A percentile compares a stretch with the other conserved stretches of the same genome.
Evolutionary conservation across 148 eudicot genomes (phyloP).

Genomic region (Vaccinium myrtillus): DNA sequence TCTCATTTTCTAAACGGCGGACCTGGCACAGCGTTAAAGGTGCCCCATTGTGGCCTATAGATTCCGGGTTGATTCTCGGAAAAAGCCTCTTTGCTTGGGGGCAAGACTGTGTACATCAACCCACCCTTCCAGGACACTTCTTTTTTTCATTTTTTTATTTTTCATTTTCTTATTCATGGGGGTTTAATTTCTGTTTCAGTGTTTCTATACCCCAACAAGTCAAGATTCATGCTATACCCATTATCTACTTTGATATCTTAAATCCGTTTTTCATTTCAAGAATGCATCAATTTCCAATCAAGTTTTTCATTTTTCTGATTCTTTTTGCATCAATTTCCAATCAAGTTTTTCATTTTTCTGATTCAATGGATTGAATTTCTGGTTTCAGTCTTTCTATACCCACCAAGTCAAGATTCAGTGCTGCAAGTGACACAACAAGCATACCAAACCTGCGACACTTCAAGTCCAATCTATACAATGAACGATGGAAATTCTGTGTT

Average conservation of each 20-base stretch:
- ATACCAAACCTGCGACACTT: slow-evolving; percentile 57
- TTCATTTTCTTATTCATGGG: not conserved
- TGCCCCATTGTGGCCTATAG: no score
- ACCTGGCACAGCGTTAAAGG: no score
- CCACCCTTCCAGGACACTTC: no score
- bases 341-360: not conserved
- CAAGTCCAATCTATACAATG: slow-evolving; percentile 76
- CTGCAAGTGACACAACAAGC: slow-evolving; percentile 62
- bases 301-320: no score
- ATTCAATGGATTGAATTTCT: not conserved
- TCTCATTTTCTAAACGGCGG: not conserved
- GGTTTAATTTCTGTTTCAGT: not conserved
- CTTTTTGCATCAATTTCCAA: not conserved
- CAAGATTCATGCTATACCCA: not conserved
- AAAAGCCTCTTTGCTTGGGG: no score
- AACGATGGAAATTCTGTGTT: slow-evolving; percentile 83
- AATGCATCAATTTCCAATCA: not conserved
- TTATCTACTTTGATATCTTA: not conserved
- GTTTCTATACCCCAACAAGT: not conserved
- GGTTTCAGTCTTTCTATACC: slow-evolving; percentile 82
- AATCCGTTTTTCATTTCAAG: not conserved
- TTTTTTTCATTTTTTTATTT: no score
- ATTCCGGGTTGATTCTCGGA: no score
- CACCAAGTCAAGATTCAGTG: slow-evolving; percentile 92
- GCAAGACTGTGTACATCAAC: no score